Evolutionary conservation across 345 rosid species (phyloP), one percentile per base, ranked within the genome.

Genomic region (Camelina neglecta): DNA sequence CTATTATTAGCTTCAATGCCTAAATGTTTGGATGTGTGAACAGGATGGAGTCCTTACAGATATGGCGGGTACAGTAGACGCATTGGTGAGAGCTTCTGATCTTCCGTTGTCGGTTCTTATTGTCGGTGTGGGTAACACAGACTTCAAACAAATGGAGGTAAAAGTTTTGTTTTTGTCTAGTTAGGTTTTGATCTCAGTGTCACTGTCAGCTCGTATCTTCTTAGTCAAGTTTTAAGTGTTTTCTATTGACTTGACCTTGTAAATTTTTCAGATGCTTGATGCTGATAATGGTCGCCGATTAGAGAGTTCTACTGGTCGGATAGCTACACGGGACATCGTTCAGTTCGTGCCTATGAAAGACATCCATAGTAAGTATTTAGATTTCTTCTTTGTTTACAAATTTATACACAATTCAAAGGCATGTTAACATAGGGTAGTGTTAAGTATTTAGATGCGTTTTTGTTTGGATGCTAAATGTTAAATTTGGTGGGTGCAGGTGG

Each of bases 131-230:
- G 98, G 98, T 39, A 68, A 75, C 69, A 90, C 93, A 7, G 94
- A 93, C 72, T 93, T 91, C 67, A 85, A 57, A 36, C 91, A 93
- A 76, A 93, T 93, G 97, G 96, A 93, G 93, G 98, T 91, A 79
- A 9, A 20, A 20, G 15, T 60, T 53, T 63, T 72, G 59, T 72
- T 13, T 12, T 15, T 42, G 63, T 39, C 66, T 13, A 11, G 57
- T 71, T 12, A 60, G 8, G 21, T 15, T 47, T 49, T 15, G 2
- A 42, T n/a, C 67, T 56, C 39, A 47, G 50, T 53, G 20, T 39
- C 42, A 3, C 10, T 39, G 12, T 39, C 11, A 39, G 12, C 11
- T 39, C 12, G 11, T 39, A 10, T 10, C 4, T 3, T 39, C 42
- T 39, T 42, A 35, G 5, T 21, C 18, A 47, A 15, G 18, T 6